Conservation (phyloP, 164 flowering plant species). For the Vitis labrusca region DNA sequence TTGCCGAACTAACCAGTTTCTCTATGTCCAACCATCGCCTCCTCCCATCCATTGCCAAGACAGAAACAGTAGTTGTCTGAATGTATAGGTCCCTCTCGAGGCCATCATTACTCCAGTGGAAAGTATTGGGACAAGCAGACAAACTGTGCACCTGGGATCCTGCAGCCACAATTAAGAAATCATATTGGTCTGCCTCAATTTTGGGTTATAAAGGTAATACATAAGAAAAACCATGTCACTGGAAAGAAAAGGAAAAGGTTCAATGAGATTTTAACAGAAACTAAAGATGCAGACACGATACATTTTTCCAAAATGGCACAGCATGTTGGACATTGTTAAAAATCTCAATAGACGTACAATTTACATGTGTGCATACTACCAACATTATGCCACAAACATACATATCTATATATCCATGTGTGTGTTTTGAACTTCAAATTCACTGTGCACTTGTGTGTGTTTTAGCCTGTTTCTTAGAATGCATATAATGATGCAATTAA, state of each 20-base stretch:
- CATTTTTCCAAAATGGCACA: too few species aligned
- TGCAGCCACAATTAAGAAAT: conserved; percentile 30
- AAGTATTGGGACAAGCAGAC: conserved; percentile 60
- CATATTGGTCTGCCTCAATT: conserved; percentile 1
- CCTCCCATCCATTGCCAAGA: conserved; percentile 98
- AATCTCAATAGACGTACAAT: too few species aligned
- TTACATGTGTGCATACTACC: too few species aligned
- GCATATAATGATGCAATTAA: too few species aligned
- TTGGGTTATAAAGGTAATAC: neutral
- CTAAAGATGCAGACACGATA: too few species aligned
- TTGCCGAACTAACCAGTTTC: conserved; percentile 66
- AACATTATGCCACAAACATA: too few species aligned
- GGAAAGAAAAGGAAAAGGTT: neutral
- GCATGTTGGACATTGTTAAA: too few species aligned
- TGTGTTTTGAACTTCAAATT: too few species aligned
- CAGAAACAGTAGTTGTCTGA: conserved; percentile 64
- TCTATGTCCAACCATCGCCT: conserved; percentile 95
- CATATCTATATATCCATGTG: too few species aligned
- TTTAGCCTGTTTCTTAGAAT: too few species aligned
- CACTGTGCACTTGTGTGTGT: too few species aligned
- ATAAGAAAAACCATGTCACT: neutral
- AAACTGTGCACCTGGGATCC: conserved; percentile 37
- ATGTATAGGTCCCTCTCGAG: conserved; percentile 93
- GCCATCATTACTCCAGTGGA: conserved; percentile 75
- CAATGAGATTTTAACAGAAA: neutral